Evolutionary conservation across 176 grass and related monocot genomes (phyloP), one percentile per base, ranked within the genome.

Genomic region (Stipa capillata): DNA sequence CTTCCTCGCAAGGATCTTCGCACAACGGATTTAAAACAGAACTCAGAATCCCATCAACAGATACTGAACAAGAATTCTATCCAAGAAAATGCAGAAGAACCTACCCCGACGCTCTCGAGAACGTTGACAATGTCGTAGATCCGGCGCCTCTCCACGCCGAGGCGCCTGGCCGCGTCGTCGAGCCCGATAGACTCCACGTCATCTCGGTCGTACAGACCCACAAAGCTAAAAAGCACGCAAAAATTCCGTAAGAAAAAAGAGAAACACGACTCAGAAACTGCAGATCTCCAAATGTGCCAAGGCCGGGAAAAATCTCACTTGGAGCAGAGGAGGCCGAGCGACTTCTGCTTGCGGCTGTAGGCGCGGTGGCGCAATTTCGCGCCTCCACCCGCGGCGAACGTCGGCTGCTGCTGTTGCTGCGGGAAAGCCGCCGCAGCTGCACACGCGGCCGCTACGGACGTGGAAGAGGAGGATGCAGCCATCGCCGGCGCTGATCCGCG

Each of bases 121-220:
- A 98, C 90, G 79, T 98, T 98, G 74, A 98, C 96, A 17, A 98
- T 94, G 80, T 98, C 92, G 59, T 98, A 98, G 90, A 98, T 94
- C 90, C 90, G 92, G 6, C 92, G 85, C 77, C 96, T 83, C 85
- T 98, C 90, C 1, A 98, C 92, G 33, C 83, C 86, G 6, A 98
- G 87, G 63, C 90, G 32, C 58, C 65, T 66, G 8, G 92, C 92
- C 7, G 90, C 86, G 3, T 98, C 87, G 37, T 98, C 96, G 45
- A 98, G 82, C 34, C 86, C 85, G 77, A 98, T 69, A 13, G 44
- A 84, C 7, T 94, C 92, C 33, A 92, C 85, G 39, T 69, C 71
- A 2, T 85, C 87, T 43, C 83, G 86, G 74, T 91, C 66, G 64
- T 94, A 98, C 64, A 98, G 50, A 35, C 64, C 69, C 32, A 98